Evolutionary conservation across 352 stramenopile genomes (phyloP).

Genomic region (Phytophthora sojae): DNA sequence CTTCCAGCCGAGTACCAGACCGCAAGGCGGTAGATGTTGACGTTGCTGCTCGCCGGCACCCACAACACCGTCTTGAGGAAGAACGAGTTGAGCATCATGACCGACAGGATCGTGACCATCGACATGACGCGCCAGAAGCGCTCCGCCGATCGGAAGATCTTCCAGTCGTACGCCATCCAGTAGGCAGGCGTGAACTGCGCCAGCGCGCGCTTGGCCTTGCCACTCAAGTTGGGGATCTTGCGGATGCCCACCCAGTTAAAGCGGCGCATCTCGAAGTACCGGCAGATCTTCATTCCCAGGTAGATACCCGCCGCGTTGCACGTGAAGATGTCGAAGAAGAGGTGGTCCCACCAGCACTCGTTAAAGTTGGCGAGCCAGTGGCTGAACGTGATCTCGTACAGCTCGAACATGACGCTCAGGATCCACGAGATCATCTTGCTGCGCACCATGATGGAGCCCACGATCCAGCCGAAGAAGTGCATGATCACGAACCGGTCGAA

Average conservation of each 20-base stretch:
- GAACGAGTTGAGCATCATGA: conserved; percentile 97
- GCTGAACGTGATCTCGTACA: conserved; percentile 90
- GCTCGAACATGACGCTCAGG: conserved; percentile 86
- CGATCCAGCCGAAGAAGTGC: conserved; percentile 92
- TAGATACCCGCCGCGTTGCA: conserved; percentile 95
- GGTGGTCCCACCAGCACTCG: conserved; percentile 96
- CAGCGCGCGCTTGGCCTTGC: conserved; percentile 84
- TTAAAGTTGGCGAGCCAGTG: conserved; percentile 95
- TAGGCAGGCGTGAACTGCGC: conserved; percentile 91
- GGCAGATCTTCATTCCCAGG: conserved; percentile 87
- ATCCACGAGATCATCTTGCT: conserved; percentile 87
- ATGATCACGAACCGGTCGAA: conserved; percentile 91
- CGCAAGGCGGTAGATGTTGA: conserved; percentile 82
- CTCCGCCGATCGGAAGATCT: conserved; percentile 93
- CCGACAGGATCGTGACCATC: conserved; percentile 91
- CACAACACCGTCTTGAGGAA: conserved; percentile 95
- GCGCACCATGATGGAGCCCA: conserved; percentile 87
- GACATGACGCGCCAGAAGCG: conserved; percentile 91
- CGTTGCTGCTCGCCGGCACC: conserved; percentile 82
- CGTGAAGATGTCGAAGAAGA: conserved; percentile 94
- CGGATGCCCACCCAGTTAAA: conserved; percentile 91
- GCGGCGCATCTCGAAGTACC: conserved; percentile 89
- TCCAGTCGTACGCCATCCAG: conserved; percentile 94
- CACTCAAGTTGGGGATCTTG: conserved; percentile 82
- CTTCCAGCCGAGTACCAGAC: conserved; percentile 90